Base-by-base conservation (phyloP, 1,284 basidiomycete species). In the Ceratobasidium sp. region DNA sequence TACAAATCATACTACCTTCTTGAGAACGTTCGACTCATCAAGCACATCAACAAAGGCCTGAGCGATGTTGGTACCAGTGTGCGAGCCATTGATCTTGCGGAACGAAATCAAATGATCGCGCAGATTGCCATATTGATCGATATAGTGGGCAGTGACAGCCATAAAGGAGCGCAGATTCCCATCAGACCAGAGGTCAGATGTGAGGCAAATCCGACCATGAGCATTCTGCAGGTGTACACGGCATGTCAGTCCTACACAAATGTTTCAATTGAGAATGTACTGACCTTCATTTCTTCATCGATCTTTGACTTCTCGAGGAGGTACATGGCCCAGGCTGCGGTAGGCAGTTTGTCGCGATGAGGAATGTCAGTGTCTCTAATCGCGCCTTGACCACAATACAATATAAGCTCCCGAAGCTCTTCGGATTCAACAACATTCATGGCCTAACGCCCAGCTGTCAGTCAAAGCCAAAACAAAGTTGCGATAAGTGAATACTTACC, bases 151-250 rank as follows among this genome's bases (percentile, higher is more conserved):
- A 1, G 67, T 76, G 7, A 76, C 57, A 0, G 76, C 76, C 76
- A 76, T 76, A n/a, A 70, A 76, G 1, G 66, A 49, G 1, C 46
- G 56, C 0, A 62, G 25, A 34, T 64, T 76, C 2, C 1, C n/a
- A 34, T 71, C 76, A 8, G 40, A 51, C 76, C 76, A 76, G 4
- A 76, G 40, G 52, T 76, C 76, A n/a, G 67, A 62, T 7, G 76
- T 76, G 19, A 76, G 22, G 3, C 68, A 76, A 34, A 76, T 62
- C 7, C 22, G 40, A 22, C 76, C 76, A 51, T 43, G 76, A 6
- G 76, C 54, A 29, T 40, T 22, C 65, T 76, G 34, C 13, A 49
- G 6, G n/a, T 8, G 40, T 64, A 19, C 32, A 25, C 32, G 19
- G 13, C 40, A 34, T 67, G 13, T 54, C n/a, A n/a, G n/a, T n/a